phyloP scores from a whole-genome alignment of 352 stramenopile species.

The Globisporangium orthogonon region DNA sequence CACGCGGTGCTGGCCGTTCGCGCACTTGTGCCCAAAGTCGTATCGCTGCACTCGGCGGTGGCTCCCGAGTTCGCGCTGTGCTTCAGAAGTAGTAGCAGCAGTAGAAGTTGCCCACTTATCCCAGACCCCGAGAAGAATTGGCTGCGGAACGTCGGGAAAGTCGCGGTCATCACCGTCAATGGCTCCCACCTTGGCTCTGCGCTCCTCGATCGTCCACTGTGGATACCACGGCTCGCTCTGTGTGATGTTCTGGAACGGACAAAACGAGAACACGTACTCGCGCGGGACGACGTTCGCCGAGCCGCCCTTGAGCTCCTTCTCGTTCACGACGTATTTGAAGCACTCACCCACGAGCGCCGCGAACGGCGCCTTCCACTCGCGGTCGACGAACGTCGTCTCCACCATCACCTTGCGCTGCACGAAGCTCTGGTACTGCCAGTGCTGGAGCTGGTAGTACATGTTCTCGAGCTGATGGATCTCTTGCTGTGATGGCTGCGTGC shows the following conservation, averaged over 20 bases:
- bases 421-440: conserved; percentile 42
- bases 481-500: conserved; percentile 13
- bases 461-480: conserved; percentile 32
- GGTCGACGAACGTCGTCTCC: conserved; percentile 32
- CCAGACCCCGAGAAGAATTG: conserved; percentile 57
- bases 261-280: conserved; percentile 56
- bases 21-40: conserved; percentile 78
- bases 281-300: conserved; percentile 70
- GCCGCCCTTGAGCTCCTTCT: conserved; percentile 71
- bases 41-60: conserved; percentile 38
- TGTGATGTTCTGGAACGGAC: conserved; percentile 78
- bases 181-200: conserved; percentile 22
- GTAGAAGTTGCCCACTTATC: conserved; percentile 34
- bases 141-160: conserved; percentile 16
- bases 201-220: conserved; percentile 44
- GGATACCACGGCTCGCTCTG: conserved; percentile 61
- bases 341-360: conserved; percentile 52
- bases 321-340: conserved; percentile 57
- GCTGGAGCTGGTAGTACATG: conserved; percentile 42
- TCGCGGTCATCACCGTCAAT: conserved; percentile 14
- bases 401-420: conserved; percentile 43
- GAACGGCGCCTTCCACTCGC: conserved; percentile 38
- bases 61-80: conserved; percentile 15
- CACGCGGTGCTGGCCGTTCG: conserved; percentile 69
- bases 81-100: conserved; percentile 12